Evolutionary conservation across 805 yeast genomes (phyloP).

Genomic region (Lachancea cidri): DNA sequence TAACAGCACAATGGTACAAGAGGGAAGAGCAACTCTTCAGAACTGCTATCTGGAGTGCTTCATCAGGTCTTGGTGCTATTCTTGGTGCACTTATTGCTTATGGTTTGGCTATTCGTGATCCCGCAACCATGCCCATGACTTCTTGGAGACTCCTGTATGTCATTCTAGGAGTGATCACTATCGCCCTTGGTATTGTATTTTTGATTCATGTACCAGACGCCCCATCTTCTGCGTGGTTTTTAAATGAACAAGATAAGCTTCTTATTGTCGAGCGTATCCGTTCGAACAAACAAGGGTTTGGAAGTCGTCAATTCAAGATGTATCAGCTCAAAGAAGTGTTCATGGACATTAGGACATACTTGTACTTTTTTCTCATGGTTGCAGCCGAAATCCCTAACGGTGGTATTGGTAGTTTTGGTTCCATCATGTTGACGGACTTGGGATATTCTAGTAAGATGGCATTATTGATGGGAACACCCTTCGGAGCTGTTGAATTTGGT

Average conservation of each 20-base stretch:
- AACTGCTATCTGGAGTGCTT: constrained; percentile 36
- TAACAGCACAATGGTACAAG: constrained; percentile 52
- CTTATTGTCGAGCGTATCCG: constrained; percentile 45
- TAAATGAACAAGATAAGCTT: constrained; percentile 40
- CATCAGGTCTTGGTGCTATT: constrained; percentile 39
- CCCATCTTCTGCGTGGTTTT: constrained; percentile 44
- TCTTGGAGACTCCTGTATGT: constrained; percentile 57
- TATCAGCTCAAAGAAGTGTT: constrained; percentile 47
- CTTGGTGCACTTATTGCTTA: constrained; percentile 50
- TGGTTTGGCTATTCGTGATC: constrained; percentile 38
- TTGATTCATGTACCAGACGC: constrained; percentile 46
- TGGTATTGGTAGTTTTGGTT: constrained; percentile 42
- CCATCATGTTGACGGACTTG: constrained; percentile 37
- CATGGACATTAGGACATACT: constrained; percentile 42
- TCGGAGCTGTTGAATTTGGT: constrained; percentile 38
- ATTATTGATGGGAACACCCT: constrained; percentile 38
- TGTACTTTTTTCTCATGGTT: constrained; percentile 35
- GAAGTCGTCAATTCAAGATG: constrained; percentile 46
- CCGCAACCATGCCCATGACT: constrained; percentile 32
- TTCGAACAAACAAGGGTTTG: constrained; percentile 47
- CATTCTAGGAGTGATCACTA: constrained; percentile 50
- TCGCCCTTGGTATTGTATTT: constrained; percentile 41
- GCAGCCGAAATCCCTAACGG: constrained; percentile 44
- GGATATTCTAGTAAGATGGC: constrained; percentile 35
- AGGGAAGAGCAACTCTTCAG: constrained; percentile 37